Percentiles rank a stretch among this genome's conserved stretches.
phyloP scores from a whole-genome alignment of 1,284 basidiomycete genomes.

The Volvariella volvacea region DNA sequence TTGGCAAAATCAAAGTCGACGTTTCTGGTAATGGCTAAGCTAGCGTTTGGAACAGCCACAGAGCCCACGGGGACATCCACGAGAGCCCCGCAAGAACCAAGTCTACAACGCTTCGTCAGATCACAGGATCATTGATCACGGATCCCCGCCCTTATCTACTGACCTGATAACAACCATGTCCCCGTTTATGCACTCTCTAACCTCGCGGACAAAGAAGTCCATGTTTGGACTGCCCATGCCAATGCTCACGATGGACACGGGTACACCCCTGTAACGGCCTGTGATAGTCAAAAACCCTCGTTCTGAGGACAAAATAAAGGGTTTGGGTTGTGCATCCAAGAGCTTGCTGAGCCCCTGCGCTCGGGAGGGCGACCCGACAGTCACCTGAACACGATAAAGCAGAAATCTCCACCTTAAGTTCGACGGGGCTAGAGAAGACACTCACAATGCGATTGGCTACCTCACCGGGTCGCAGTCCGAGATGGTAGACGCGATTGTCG shows the following conservation, averaged over 20 bases:
- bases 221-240: slow-evolving; percentile 81
- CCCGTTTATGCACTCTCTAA: slow-evolving; percentile 68
- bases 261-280: slow-evolving; percentile 62
- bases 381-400: slow-evolving; percentile 18
- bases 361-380: slow-evolving; percentile 70
- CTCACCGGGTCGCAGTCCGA: slow-evolving; percentile 68
- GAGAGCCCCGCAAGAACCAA: slow-evolving; percentile 78
- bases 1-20: slow-evolving; percentile 69
- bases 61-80: slow-evolving; percentile 66
- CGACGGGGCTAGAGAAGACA: slow-evolving; percentile 3
- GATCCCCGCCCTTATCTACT: slow-evolving; percentile 14
- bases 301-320: slow-evolving; percentile 64
- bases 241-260: slow-evolving; percentile 72
- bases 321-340: slow-evolving; percentile 51
- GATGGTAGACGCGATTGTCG: slow-evolving; percentile 70
- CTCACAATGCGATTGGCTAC: slow-evolving; percentile 78
- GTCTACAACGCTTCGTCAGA: slow-evolving; percentile 28
- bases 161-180: slow-evolving; percentile 76
- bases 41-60: slow-evolving; percentile 63
- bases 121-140: slow-evolving; percentile 9
- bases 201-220: slow-evolving; percentile 83
- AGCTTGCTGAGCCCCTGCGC: slow-evolving; percentile 53
- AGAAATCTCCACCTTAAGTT: neutral
- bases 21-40: slow-evolving; percentile 66
- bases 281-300: slow-evolving; percentile 79